These are phyloP conservation scores for Lactifluus echinatus DNA, from an alignment of 768 basidiomycete species.

Conservation along the genomic window DNA sequence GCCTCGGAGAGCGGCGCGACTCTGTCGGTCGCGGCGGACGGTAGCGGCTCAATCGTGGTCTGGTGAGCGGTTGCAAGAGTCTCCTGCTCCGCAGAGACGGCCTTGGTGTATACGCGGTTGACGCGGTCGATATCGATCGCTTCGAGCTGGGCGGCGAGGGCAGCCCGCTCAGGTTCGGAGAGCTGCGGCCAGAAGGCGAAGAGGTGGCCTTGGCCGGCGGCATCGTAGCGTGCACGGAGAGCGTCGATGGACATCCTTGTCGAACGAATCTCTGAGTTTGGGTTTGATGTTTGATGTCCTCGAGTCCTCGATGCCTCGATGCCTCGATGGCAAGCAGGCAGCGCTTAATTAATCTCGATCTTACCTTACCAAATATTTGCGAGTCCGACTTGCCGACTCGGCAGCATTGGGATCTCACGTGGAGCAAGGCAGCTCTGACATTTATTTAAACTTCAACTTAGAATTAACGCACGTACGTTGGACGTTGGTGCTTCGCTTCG, in stretches of 20 bases:
- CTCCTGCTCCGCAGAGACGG: constrained; percentile 58
- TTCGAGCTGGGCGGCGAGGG: constrained; percentile 64
- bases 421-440: too few species aligned
- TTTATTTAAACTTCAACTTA: too few species aligned
- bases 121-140: constrained; percentile 84
- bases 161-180: constrained; percentile 48
- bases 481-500: too few species aligned
- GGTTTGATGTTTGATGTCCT: neutral
- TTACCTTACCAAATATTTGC: too few species aligned
- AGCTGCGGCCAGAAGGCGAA: constrained; percentile 81
- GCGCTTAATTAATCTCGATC: too few species aligned
- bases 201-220: constrained; percentile 83
- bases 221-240: constrained; percentile 56
- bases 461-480: too few species aligned
- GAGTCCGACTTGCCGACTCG: too few species aligned
- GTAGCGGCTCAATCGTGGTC: constrained; percentile 74
- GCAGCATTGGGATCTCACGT: too few species aligned
- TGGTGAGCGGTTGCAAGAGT: constrained; percentile 30
- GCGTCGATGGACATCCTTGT: constrained; percentile 45
- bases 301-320: too few species aligned
- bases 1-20: constrained; percentile 45
- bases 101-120: constrained; percentile 77
- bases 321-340: too few species aligned
- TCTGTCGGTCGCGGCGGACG: constrained; percentile 63
- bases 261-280: neutral